Percentiles rank a stretch among this genome's conserved stretches.
These are phyloP conservation scores for Penicillium verhagenii DNA, from an alignment of 495 filamentous ascomycete genomes.

Conservation along the genomic window DNA sequence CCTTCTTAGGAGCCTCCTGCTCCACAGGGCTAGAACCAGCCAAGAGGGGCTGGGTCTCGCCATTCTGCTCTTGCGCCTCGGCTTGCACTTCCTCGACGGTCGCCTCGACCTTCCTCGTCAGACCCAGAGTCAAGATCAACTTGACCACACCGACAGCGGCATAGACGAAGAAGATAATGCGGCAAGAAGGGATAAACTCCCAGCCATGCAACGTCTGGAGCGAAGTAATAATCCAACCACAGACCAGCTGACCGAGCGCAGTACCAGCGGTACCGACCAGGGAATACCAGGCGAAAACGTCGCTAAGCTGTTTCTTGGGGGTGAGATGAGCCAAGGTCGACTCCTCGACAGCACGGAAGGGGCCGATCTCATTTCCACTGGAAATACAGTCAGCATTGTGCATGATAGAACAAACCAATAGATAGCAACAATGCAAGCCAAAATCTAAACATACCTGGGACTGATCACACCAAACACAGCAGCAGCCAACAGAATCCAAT, in stretches of 20 bases:
- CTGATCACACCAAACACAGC: conserved; percentile 82
- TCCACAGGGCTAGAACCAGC: conserved; percentile 23
- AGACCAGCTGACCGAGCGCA: conserved; percentile 61
- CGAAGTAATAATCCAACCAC: conserved; percentile 62
- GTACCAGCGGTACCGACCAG: conserved; percentile 63
- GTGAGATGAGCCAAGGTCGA: conserved; percentile 75
- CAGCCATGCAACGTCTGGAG: conserved; percentile 50
- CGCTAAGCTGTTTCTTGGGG: conserved; percentile 58
- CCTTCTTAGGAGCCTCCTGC: conserved; percentile 21
- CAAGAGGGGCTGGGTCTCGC: conserved; percentile 50
- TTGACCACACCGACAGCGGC: conserved; percentile 67
- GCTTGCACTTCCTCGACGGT: conserved; percentile 25
- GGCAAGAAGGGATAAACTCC: conserved; percentile 60
- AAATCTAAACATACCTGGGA: conserved; percentile 59
- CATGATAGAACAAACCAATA: conserved; percentile 2
- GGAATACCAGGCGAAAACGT: conserved; percentile 83
- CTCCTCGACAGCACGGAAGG: conserved; percentile 85
- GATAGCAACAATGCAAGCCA: no score
- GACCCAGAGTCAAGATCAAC: conserved; percentile 53
- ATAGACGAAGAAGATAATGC: conserved; percentile 68
- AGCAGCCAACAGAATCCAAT: conserved; percentile 70
- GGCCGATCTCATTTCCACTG: conserved; percentile 76
- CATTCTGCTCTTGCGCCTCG: conserved; percentile 14
- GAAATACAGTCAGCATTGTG: background rate
- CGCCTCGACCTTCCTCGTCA: conserved; percentile 64